These are phyloP conservation scores for Aspergillus biplanus DNA, from an alignment of 495 filamentous ascomycete species.

Conservation along the genomic window DNA sequence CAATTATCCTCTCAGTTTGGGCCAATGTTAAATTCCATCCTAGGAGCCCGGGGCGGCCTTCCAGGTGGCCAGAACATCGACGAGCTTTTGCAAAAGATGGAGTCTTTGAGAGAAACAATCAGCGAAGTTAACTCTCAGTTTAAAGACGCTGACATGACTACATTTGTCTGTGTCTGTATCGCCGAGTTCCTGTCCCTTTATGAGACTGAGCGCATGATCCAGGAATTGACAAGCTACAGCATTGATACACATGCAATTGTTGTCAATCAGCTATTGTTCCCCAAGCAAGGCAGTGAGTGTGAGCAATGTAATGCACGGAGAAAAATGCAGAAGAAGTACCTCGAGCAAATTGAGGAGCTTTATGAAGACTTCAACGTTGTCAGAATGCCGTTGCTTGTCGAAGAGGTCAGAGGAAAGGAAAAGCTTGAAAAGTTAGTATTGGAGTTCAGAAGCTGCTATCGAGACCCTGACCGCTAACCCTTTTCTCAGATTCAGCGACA, in stretches of 20 bases:
- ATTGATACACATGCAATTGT: conserved; percentile 98
- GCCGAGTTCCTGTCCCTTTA: conserved; percentile 96
- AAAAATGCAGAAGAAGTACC: conserved; percentile 99
- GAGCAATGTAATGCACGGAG: conserved; percentile 94
- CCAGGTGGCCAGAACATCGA: conserved; percentile 90
- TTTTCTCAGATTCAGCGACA: conserved; percentile 74
- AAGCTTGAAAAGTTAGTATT: conserved; percentile 73
- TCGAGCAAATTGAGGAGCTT: conserved; percentile 97
- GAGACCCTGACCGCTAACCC: conserved; percentile 22
- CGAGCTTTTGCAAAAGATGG: conserved; percentile 93
- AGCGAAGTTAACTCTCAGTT: conserved; percentile 96
- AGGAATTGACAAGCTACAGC: conserved; percentile 88
- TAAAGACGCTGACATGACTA: conserved; percentile 94
- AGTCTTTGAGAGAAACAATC: conserved; percentile 88
- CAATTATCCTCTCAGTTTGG: conserved; percentile 94
- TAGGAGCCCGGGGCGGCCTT: conserved; percentile 79
- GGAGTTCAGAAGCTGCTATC: background rate
- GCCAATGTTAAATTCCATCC: conserved; percentile 90
- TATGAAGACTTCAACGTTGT: conserved; percentile 99
- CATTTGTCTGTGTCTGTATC: conserved; percentile 98
- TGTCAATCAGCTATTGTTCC: conserved; percentile 97
- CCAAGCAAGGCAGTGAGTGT: conserved; percentile 81
- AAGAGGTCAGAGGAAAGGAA: conserved; percentile 95
- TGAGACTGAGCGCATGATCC: conserved; percentile 99
- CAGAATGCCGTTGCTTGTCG: conserved; percentile 91